phyloP scores from a whole-genome alignment of 2,329 filamentous ascomycete genomes.

The Talaromyces sp. region DNA sequence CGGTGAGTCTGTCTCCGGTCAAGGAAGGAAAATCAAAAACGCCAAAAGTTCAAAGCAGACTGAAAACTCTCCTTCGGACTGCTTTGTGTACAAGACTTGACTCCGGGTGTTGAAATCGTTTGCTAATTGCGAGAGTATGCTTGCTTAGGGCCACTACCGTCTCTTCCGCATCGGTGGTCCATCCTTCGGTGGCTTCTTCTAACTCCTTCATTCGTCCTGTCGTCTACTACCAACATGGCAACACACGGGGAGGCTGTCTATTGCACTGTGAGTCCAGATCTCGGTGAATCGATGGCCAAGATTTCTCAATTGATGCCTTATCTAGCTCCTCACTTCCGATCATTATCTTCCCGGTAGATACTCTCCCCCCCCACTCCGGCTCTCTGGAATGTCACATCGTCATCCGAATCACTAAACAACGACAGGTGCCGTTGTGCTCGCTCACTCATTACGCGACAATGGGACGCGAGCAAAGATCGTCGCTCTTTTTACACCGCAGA shows the following conservation, averaged over 20 bases:
- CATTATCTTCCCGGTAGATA: slow-evolving; percentile 84
- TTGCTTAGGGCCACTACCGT: background rate
- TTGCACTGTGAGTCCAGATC: slow-evolving; percentile 54
- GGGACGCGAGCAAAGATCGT: slow-evolving; percentile 82
- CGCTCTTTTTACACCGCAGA: slow-evolving; percentile 76
- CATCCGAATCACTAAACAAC: slow-evolving; percentile 10
- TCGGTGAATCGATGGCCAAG: background rate
- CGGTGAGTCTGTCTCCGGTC: slow-evolving; percentile 14
- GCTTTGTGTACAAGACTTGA: background rate
- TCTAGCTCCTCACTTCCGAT: slow-evolving; percentile 85
- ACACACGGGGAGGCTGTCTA: slow-evolving; percentile 56
- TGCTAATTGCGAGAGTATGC: background rate
- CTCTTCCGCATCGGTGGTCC: background rate
- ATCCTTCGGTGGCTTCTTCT: background rate
- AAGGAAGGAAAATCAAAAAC: too few relatives aligned
- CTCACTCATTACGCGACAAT: slow-evolving; percentile 88
- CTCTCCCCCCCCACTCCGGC: background rate
- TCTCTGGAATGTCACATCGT: background rate
- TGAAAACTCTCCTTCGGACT: background rate
- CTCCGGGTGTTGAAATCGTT: background rate
- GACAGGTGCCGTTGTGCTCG: slow-evolving; percentile 83
- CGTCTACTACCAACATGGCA: slow-evolving; percentile 33
- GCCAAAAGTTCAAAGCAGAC: background rate
- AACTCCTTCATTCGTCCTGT: background rate
- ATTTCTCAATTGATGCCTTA: slow-evolving; percentile 10